Conservation (phyloP, 73 alveolate genomes). For the Effrenium voratum region DNA sequence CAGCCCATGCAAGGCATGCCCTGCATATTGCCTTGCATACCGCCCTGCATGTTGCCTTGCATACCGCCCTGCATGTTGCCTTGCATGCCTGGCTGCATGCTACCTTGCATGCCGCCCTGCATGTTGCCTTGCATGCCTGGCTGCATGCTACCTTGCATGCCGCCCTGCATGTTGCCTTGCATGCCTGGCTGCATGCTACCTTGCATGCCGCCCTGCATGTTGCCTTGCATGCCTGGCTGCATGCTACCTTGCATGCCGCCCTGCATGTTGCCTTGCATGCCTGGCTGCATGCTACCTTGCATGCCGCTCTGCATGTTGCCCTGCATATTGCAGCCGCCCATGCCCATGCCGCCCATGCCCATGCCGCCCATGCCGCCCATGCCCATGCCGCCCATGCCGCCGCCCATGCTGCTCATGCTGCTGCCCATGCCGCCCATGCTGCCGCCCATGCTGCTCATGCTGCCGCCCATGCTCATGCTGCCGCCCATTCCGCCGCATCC, state of each 20-base stretch:
- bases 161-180: neutral
- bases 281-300: neutral
- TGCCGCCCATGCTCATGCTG: conserved; percentile 9
- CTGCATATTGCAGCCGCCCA: conserved; percentile 14
- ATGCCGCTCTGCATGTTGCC: conserved; percentile 43
- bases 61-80: too few species aligned
- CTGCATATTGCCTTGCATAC: conserved; percentile 19
- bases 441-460: conserved; percentile 51
- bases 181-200: neutral
- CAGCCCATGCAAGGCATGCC: neutral
- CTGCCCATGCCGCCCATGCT: conserved; percentile 24
- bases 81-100: neutral
- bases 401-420: conserved; percentile 46
- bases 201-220: conserved; percentile 18
- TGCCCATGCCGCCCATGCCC: conserved; percentile 42
- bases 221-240: conserved; percentile 15
- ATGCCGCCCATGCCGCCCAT: conserved; percentile 54
- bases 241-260: conserved; percentile 58
- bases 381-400: conserved; percentile 29
- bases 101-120: too few species aligned
- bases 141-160: conserved; percentile 18
- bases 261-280: conserved; percentile 1
- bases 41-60: too few species aligned
- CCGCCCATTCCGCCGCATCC: conserved; percentile 31
- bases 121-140: neutral